A percentile compares a stretch with the other conserved stretches of the same genome.
Conservation (phyloP, 345 rosid genomes). For the Sapria himalayana region DNA sequence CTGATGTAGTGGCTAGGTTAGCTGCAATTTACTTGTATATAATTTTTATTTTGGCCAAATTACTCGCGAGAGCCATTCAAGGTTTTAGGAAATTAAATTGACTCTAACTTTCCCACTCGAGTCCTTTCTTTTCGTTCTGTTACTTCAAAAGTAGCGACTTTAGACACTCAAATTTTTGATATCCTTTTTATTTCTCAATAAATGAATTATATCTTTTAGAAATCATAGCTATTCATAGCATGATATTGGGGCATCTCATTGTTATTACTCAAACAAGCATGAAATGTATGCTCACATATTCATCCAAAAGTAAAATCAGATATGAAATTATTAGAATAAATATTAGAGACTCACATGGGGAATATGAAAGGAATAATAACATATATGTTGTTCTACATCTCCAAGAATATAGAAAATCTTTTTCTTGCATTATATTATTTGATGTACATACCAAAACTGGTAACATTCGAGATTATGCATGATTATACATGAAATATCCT, state of each 20-base stretch:
- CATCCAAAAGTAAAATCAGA: background rate
- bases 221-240: background rate
- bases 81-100: too few species aligned
- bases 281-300: slow-evolving; percentile 1
- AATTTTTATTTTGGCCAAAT: too few species aligned
- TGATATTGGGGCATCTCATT: slow-evolving; percentile 1
- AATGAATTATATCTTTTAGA: background rate
- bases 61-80: too few species aligned
- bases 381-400: too few species aligned
- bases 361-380: too few species aligned
- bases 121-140: too few species aligned
- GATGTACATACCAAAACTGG: background rate
- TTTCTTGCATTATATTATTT: slow-evolving; percentile 8
- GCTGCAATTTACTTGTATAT: too few species aligned
- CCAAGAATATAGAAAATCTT: slow-evolving; percentile 4
- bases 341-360: too few species aligned
- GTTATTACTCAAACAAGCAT: slow-evolving; percentile 4
- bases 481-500: slow-evolving; percentile 2
- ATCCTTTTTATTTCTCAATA: background rate
- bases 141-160: too few species aligned
- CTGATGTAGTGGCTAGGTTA: too few species aligned
- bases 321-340: background rate
- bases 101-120: too few species aligned
- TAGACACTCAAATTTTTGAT: too few species aligned
- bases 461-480: slow-evolving; percentile 3